Conservation (phyloP, 139 green algal species). For the Pleodorina starrii region DNA sequence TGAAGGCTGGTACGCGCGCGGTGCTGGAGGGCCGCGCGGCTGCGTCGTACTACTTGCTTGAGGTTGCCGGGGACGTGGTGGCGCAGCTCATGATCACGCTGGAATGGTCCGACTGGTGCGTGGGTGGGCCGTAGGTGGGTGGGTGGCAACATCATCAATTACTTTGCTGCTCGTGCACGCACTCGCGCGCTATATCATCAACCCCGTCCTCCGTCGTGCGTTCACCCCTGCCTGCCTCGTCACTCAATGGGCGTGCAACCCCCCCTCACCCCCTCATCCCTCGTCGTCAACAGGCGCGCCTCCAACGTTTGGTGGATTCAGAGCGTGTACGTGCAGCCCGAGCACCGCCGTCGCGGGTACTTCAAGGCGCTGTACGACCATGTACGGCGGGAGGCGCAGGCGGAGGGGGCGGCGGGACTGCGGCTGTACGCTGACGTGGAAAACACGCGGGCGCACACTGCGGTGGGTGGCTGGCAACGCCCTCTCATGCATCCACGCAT, state of each 20-base stretch:
- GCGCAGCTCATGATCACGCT: slow-evolving; percentile 77
- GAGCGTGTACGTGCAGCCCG: slow-evolving; percentile 65
- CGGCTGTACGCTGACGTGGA: slow-evolving; percentile 69
- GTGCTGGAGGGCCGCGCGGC: neutral
- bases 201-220: too few relatives aligned
- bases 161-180: too few relatives aligned
- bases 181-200: too few relatives aligned
- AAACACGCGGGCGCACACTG: slow-evolving; percentile 62
- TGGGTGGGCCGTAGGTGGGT: too few relatives aligned
- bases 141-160: too few relatives aligned
- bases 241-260: too few relatives aligned
- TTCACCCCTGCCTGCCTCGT: too few relatives aligned
- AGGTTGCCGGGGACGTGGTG: slow-evolving; percentile 21
- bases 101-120: slow-evolving; percentile 72
- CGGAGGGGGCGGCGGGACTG: slow-evolving; percentile 60
- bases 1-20: neutral
- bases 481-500: too few relatives aligned
- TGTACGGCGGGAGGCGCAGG: slow-evolving; percentile 44
- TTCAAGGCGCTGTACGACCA: slow-evolving; percentile 67
- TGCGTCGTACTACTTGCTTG: slow-evolving; percentile 28
- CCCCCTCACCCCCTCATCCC: too few relatives aligned
- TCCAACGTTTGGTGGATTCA: slow-evolving; percentile 76
- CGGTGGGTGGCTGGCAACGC: slow-evolving; percentile 54
- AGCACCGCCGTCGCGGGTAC: slow-evolving; percentile 47
- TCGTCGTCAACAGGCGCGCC: slow-evolving; percentile 54